These are phyloP conservation scores for Yamadazyma oceani DNA, from an alignment of 1,139 yeast species.

Conservation along the genomic window DNA sequence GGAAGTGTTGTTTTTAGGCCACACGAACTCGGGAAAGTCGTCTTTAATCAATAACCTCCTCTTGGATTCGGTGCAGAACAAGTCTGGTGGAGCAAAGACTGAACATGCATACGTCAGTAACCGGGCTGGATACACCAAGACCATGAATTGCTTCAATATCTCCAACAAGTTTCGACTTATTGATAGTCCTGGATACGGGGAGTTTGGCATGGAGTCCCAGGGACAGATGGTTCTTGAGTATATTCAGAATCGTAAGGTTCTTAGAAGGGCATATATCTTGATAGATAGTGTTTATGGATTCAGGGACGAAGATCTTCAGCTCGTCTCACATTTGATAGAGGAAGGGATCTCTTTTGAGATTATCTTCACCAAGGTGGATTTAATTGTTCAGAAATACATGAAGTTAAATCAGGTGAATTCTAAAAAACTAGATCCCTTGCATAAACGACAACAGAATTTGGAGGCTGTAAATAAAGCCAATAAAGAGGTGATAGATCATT, in stretches of 20 bases:
- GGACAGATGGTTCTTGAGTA: constrained; percentile 70
- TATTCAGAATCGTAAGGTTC: constrained; percentile 48
- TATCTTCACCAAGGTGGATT: constrained; percentile 75
- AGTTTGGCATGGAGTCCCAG: constrained; percentile 57
- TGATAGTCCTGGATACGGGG: constrained; percentile 90
- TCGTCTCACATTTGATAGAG: constrained; percentile 50
- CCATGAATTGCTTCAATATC: constrained; percentile 70
- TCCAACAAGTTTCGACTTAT: constrained; percentile 63
- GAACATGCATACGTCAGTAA: constrained; percentile 56
- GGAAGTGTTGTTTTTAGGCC: constrained; percentile 72
- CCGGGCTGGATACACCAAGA: constrained; percentile 74
- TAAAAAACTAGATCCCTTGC: constrained; percentile 3
- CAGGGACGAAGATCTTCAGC: constrained; percentile 51
- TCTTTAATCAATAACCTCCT: constrained; percentile 62
- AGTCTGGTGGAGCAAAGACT: constrained; percentile 22
- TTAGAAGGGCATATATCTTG: constrained; percentile 60
- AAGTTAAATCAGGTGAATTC: constrained; percentile 7
- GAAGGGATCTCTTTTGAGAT: constrained; percentile 70
- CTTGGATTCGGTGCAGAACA: constrained; percentile 21
- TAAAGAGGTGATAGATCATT: constrained; percentile 24
- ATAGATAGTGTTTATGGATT: constrained; percentile 62
- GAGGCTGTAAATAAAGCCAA: constrained; percentile 20
- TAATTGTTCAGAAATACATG: constrained; percentile 32
- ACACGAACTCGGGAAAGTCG: constrained; percentile 85
- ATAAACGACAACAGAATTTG: constrained; percentile 14